Evolutionary conservation across 2,329 filamentous ascomycete genomes (phyloP), one percentile per base, ranked within the genome.

Genomic region (Xylariaceae sp.): DNA sequence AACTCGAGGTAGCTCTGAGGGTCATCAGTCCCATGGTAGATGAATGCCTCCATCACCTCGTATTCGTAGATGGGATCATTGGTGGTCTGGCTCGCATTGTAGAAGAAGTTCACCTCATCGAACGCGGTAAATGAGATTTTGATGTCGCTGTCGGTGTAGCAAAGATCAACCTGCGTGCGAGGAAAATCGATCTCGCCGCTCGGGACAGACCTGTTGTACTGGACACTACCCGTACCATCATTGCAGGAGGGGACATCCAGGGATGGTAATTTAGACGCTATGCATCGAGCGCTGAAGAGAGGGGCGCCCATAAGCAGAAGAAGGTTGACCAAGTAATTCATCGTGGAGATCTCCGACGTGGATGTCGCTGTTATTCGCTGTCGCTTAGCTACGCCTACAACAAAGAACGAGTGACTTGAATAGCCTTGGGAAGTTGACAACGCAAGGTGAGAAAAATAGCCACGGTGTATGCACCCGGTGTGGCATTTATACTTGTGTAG

Each of bases 31-130:
- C 76, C 76, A 32, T 65, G 70, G 61, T 73, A 68, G 57, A 79
- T 71, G 60, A 79, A 79, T 10, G 71, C 71, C 60, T 79, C 77
- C 72, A 79, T 76, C 34, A 79, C 76, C 58, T 78, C 74, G 61
- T 79, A 79, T 49, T 71, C 60, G 68, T 71, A 79, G 47, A 80
- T 74, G 42, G 72, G 68, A 46, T 72, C 75, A 56, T 79, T 79
- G 41, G 70, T 77, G 49, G 63, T 68, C 43, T 74, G 70, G 22
- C 59, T 67, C 16, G 64, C 61, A 61, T 77, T 71, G 66, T 71
- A 79, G 68, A 70, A 77, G 60, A 74, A 79, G 62, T 72, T 71
- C 39, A 67, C 71, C 66, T 79, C 76, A 40, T 76, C 67, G 48
- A 69, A 62, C 3, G 76, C 76, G 2, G 68, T 76, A 56, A 79